These are phyloP conservation scores for Crithidia expoeki DNA, from an alignment of 208 protist species.

Conservation along the genomic window DNA sequence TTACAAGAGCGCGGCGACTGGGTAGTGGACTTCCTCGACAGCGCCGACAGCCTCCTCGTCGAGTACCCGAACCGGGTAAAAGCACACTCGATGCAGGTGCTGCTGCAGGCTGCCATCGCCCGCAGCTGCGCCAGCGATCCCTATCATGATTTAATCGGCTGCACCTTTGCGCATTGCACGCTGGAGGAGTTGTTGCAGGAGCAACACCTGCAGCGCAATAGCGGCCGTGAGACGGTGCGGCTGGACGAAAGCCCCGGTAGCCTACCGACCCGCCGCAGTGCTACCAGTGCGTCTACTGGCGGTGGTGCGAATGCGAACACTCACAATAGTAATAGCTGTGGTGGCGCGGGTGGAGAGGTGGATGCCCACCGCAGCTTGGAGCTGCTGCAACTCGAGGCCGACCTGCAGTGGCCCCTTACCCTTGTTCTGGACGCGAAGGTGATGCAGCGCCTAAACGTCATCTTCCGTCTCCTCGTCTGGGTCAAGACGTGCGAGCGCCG, in stretches of 20 bases:
- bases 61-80: conserved; percentile 69
- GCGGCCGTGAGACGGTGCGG: conserved; percentile 10
- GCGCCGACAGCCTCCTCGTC: conserved; percentile 65
- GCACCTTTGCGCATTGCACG: conserved; percentile 65
- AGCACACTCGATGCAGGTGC: conserved; percentile 77
- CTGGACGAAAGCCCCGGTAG: neutral
- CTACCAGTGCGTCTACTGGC: neutral
- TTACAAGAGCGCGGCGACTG: conserved; percentile 84
- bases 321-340: too few species aligned
- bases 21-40: conserved; percentile 87
- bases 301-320: neutral
- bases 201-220: conserved; percentile 28
- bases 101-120: conserved; percentile 82
- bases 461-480: conserved; percentile 85
- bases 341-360: conserved; percentile 17
- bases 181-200: conserved; percentile 51
- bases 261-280: conserved; percentile 10
- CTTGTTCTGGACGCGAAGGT: conserved; percentile 69
- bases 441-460: conserved; percentile 67
- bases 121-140: conserved; percentile 64
- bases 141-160: conserved; percentile 80
- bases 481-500: conserved; percentile 83
- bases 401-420: conserved; percentile 85
- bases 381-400: conserved; percentile 82
- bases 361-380: conserved; percentile 61